These are phyloP conservation scores for Saxophila tyrrhenica DNA, from an alignment of 495 filamentous ascomycete species.

Conservation along the genomic window DNA sequence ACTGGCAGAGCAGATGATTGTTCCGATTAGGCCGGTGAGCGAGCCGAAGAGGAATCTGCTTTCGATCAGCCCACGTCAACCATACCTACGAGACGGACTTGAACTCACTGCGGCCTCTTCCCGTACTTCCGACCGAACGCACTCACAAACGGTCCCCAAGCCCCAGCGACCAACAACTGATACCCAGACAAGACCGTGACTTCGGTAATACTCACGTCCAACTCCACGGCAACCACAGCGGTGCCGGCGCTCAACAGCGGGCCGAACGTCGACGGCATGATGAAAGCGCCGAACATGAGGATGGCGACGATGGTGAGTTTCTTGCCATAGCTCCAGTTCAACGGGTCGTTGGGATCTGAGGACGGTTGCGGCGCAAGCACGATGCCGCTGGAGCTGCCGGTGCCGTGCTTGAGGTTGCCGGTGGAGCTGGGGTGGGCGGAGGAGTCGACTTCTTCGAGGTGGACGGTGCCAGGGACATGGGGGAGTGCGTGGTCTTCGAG, in stretches of 20 bases:
- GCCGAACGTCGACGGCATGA: not conserved
- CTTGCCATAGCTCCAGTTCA: not conserved
- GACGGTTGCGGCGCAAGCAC: conserved; percentile 11
- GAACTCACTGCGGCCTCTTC: not conserved
- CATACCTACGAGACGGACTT: too few species aligned
- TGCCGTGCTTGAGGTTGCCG: not conserved
- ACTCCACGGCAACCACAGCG: not conserved
- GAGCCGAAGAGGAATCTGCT: not conserved
- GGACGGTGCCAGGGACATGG: not conserved
- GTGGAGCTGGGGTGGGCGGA: not conserved
- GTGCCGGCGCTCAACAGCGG: not conserved
- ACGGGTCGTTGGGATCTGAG: conserved; percentile 6
- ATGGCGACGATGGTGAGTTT: not conserved
- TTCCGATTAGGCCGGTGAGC: not conserved
- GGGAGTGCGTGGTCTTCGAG: not conserved
- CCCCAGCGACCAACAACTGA: not conserved
- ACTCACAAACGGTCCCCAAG: not conserved
- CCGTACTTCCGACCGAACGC: not conserved
- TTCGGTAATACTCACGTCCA: not conserved
- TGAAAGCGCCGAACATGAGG: not conserved
- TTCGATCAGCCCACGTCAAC: too few species aligned
- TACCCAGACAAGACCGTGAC: not conserved
- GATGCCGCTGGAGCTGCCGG: not conserved
- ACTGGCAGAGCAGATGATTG: not conserved
- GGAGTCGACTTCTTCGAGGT: not conserved